Percentiles rank a stretch among this genome's conserved stretches.
phyloP scores from a whole-genome alignment of 1,284 basidiomycete genomes.

The Cryptococcus sp. region DNA sequence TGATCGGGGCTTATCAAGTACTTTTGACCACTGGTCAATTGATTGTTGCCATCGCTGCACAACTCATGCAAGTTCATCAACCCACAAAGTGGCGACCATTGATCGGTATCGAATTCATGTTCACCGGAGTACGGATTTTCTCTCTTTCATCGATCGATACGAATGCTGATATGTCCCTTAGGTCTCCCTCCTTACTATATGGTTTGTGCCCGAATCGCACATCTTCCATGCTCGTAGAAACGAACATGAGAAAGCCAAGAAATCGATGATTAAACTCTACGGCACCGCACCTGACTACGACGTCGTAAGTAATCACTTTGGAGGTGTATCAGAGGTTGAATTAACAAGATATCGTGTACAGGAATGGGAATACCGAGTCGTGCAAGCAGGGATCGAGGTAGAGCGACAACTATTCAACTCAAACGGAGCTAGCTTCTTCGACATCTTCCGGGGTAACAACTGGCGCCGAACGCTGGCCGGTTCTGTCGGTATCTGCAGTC shows the following conservation, averaged over 20 bases:
- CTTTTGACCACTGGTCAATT: conserved; percentile 24
- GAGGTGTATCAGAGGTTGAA: background rate
- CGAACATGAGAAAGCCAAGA: conserved; percentile 21
- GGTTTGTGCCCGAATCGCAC: conserved; percentile 22
- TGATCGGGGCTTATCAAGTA: conserved; percentile 27
- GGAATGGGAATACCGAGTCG: conserved; percentile 32
- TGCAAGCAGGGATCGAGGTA: conserved; percentile 22
- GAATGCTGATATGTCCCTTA: background rate
- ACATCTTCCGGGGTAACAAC: conserved; percentile 32
- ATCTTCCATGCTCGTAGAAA: conserved; percentile 17
- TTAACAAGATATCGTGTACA: conserved; percentile 2
- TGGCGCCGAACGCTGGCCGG: conserved; percentile 30
- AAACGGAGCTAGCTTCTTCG: conserved; percentile 9
- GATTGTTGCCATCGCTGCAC: conserved; percentile 22
- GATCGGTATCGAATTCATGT: conserved; percentile 27
- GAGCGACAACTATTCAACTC: conserved; percentile 10
- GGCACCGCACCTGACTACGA: conserved; percentile 25
- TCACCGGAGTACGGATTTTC: conserved; percentile 22
- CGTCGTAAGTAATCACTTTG: conserved; percentile 16
- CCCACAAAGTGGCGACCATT: conserved; percentile 23
- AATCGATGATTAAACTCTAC: conserved; percentile 20
- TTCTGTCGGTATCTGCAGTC: conserved; percentile 24
- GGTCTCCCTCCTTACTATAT: conserved; percentile 10
- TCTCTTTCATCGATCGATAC: background rate
- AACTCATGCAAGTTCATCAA: conserved; percentile 13